Evolutionary conservation across 148 eudicot species (phyloP).

Genomic region (Cornus controversa): DNA sequence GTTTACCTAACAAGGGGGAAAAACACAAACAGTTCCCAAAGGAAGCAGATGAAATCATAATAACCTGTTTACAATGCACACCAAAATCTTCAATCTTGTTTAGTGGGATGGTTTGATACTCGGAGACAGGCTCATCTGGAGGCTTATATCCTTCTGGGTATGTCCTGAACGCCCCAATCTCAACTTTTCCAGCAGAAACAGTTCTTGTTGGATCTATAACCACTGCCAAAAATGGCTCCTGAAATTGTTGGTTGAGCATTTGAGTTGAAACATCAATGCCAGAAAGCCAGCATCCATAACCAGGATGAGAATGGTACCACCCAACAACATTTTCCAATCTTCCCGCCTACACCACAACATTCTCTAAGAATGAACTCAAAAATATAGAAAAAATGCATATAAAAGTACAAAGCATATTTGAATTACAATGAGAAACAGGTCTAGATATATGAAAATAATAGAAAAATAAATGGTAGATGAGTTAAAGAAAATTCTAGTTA

Average conservation of each 20-base stretch:
- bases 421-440: neutral
- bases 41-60: neutral
- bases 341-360: slow-evolving; percentile 61
- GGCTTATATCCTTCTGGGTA: slow-evolving; percentile 98
- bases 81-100: slow-evolving; percentile 99
- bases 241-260: slow-evolving; percentile 93
- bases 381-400: too few relatives aligned
- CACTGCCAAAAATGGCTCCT: slow-evolving; percentile 96
- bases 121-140: slow-evolving; percentile 92
- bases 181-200: slow-evolving; percentile 98
- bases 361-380: slow-evolving; percentile 1
- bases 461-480: neutral
- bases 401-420: too few relatives aligned
- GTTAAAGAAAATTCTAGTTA: neutral
- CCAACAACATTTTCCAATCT: slow-evolving; percentile 97
- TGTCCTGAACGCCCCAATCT: slow-evolving; percentile 96
- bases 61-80: slow-evolving; percentile 96
- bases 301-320: slow-evolving; percentile 99
- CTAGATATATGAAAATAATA: neutral
- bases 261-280: slow-evolving; percentile 98
- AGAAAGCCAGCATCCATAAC: slow-evolving; percentile 99
- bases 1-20: neutral
- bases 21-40: neutral
- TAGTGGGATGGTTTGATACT: slow-evolving; percentile 93
- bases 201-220: slow-evolving; percentile 99